Evolutionary conservation across 768 basidiomycete genomes (phyloP), one percentile per base, ranked within the genome.

Genomic region (Termitomyces sp.): DNA sequence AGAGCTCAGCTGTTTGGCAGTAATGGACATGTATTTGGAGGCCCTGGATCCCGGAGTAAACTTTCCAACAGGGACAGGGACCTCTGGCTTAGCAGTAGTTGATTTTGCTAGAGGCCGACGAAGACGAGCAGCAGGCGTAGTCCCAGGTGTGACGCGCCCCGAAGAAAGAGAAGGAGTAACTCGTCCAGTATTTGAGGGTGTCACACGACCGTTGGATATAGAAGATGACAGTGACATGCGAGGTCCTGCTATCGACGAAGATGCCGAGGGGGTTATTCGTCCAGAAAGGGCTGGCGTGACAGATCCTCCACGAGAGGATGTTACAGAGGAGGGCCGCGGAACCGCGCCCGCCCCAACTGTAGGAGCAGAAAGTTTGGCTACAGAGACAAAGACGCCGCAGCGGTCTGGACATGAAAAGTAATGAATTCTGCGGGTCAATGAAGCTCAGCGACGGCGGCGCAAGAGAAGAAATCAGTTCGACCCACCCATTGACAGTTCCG

Each of bases 301-400:
- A 23, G 84, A 80, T 35, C 84, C 84, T 35, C 75, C 73, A 44
- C 83, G 79, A 49, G 84, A 84, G 9, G 92, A 95, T 3, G 88
- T 84, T 34, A 89, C 92, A 3, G 94, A 95, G 0, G 88, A 74
- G 0, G 94, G 89, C 16, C 92, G 80, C 54, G 64, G 64, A 37
- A 73, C 61, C 21, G 80, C 73, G 2, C 77, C 79, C 12, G 72
- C 66, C 16, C 85, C 82, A 19, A 85, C 83, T 3, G 89, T 92
- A 6, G 90, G 85, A 5, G 83, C 64, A 2, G 93, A 89, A 19
- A 99, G 82, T 68, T 97, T 97, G 34, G 82, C 73, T 1, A 84
- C 76, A 6, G 89, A 84, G 21, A 96, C 88, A 67, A 98, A 99
- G 39, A 99, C 91, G 27, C 96, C 96, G 59, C 93, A 95, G 44